These are phyloP conservation scores for Barbarea vulgaris DNA, from an alignment of 345 rosid genomes.

Conservation along the genomic window DNA sequence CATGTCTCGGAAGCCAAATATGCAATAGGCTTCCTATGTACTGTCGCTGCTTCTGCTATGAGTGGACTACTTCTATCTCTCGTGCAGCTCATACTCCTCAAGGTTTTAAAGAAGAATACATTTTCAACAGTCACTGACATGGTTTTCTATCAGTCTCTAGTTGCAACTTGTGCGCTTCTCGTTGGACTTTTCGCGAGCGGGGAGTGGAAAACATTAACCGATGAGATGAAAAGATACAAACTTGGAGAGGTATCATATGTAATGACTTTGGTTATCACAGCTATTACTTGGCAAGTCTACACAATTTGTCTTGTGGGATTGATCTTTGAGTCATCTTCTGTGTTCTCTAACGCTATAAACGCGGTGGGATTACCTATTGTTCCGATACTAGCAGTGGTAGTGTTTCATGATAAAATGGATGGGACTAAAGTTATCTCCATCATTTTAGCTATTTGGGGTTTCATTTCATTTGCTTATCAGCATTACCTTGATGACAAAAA, in stretches of 20 bases:
- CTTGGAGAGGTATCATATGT: conserved; percentile 32
- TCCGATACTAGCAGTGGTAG: conserved; percentile 26
- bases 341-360: conserved; percentile 35
- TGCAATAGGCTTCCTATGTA: conserved; percentile 47
- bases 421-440: conserved; percentile 32
- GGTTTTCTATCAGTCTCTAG: conserved; percentile 23
- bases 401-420: conserved; percentile 33
- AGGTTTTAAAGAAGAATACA: conserved; percentile 39
- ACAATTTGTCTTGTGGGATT: conserved; percentile 30
- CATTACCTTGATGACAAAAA: conserved; percentile 34
- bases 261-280: conserved; percentile 19
- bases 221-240: conserved; percentile 30
- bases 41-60: conserved; percentile 48
- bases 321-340: conserved; percentile 37
- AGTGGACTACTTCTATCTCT: conserved; percentile 43
- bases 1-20: conserved; percentile 29
- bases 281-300: conserved; percentile 29
- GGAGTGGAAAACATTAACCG: conserved; percentile 40
- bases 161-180: conserved; percentile 33
- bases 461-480: conserved; percentile 37
- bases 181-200: conserved; percentile 47
- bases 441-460: conserved; percentile 40
- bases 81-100: conserved; percentile 41
- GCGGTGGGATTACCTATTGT: conserved; percentile 34
- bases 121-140: conserved; percentile 40